phyloP scores from a whole-genome alignment of 768 basidiomycete species.

The Collybiopsis confluens region DNA sequence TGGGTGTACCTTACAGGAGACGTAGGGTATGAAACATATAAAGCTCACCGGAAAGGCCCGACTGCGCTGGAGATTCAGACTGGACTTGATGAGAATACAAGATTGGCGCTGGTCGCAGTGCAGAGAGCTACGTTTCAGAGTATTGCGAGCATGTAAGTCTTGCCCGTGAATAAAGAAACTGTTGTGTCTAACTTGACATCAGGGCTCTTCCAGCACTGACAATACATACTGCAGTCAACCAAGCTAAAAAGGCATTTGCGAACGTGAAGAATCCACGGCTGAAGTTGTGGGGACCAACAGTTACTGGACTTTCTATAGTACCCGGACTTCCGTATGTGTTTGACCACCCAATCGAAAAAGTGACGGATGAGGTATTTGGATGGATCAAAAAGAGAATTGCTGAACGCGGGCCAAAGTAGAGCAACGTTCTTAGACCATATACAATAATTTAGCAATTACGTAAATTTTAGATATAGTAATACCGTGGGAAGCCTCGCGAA shows the following conservation, averaged over 20 bases:
- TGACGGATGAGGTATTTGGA: conserved; percentile 62
- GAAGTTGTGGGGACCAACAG: conserved; percentile 72
- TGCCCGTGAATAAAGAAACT: conserved; percentile 25
- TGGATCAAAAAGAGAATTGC: conserved; percentile 62
- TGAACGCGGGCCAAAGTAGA: conserved; percentile 22
- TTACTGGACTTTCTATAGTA: conserved; percentile 68
- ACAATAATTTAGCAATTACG: no score
- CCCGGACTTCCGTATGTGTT: conserved; percentile 73
- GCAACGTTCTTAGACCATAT: no score
- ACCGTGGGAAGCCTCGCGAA: no score
- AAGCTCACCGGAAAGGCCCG: conserved; percentile 66
- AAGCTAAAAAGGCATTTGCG: conserved; percentile 64
- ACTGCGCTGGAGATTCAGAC: conserved; percentile 55
- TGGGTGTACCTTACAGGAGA: conserved; percentile 81
- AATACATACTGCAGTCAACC: conserved; percentile 77
- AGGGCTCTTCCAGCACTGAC: conserved; percentile 85
- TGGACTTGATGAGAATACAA: conserved; percentile 65
- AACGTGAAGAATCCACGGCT: conserved; percentile 54
- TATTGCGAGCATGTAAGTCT: conserved; percentile 66
- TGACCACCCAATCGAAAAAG: conserved; percentile 76
- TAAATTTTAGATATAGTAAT: no score
- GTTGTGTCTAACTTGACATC: conserved; percentile 8
- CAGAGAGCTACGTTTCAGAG: conserved; percentile 80
- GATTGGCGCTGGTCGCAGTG: conserved; percentile 65
- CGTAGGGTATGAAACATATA: conserved; percentile 79